These are phyloP conservation scores for Xylariaceae sp. DNA, from an alignment of 2,329 filamentous ascomycete species.

Conservation along the genomic window DNA sequence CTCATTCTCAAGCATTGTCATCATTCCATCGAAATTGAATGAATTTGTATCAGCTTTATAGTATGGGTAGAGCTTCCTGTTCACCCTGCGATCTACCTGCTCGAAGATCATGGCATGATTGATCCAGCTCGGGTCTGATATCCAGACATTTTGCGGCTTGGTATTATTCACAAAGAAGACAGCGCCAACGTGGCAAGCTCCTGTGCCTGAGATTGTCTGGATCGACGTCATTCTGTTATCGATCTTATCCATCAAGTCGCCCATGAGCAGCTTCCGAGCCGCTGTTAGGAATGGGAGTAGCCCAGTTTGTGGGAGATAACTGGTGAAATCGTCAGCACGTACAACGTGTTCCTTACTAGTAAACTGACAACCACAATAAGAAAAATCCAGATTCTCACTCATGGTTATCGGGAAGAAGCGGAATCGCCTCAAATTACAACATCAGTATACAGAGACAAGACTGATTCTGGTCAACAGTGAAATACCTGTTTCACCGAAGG, in stretches of 20 bases:
- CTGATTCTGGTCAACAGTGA: neutral
- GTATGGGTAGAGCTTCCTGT: conserved; percentile 28
- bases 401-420: conserved; percentile 4
- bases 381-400: no score
- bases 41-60: conserved; percentile 22
- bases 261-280: conserved; percentile 27
- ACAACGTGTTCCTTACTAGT: neutral
- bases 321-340: neutral
- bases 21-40: conserved; percentile 31
- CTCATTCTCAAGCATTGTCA: conserved; percentile 19
- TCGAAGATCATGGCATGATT: conserved; percentile 33
- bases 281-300: conserved; percentile 19
- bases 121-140: conserved; percentile 31
- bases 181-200: conserved; percentile 32
- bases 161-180: conserved; percentile 21
- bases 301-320: conserved; percentile 24
- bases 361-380: no score
- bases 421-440: neutral
- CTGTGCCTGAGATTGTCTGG: conserved; percentile 35
- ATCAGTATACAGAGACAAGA: neutral
- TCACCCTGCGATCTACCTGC: conserved; percentile 18
- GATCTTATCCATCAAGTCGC: conserved; percentile 7
- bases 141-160: conserved; percentile 27
- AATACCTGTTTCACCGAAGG: conserved; percentile 31
- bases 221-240: conserved; percentile 24